These are phyloP conservation scores for Barnettozyma salicaria DNA, from an alignment of 805 yeast species.

Conservation along the genomic window DNA sequence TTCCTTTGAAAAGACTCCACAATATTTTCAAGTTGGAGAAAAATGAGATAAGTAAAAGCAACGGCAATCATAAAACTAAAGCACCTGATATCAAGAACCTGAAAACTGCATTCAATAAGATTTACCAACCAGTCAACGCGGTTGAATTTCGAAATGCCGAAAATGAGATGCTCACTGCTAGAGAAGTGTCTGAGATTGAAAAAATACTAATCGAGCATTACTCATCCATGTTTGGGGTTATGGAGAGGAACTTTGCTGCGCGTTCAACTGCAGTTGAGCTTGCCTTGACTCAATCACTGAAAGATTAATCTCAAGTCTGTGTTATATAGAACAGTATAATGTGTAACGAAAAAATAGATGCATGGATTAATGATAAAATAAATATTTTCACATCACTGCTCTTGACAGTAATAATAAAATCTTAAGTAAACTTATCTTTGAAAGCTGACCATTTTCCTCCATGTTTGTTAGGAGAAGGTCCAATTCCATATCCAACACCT, in stretches of 20 bases:
- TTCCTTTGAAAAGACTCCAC: slow-evolving; percentile 21
- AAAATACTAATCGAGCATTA: background rate
- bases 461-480: background rate
- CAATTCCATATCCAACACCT: slow-evolving; percentile 1
- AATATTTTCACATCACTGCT: background rate
- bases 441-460: slow-evolving; percentile 8
- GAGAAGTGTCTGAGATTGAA: background rate
- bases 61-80: background rate
- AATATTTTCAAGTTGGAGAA: slow-evolving; percentile 21
- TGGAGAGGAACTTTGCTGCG: too few species aligned
- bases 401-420: background rate
- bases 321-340: too few species aligned
- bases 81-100: background rate
- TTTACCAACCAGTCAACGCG: background rate
- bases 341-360: too few species aligned
- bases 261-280: too few species aligned
- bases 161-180: background rate
- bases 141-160: background rate
- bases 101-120: slow-evolving; percentile 1
- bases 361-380: background rate
- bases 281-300: too few species aligned
- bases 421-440: slow-evolving; percentile 6
- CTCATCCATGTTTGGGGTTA: too few species aligned
- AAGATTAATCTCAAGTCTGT: too few species aligned
- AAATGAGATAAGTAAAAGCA: background rate